Conservation (phyloP, 495 filamentous ascomycete genomes). For the Daldinia concentrica region DNA sequence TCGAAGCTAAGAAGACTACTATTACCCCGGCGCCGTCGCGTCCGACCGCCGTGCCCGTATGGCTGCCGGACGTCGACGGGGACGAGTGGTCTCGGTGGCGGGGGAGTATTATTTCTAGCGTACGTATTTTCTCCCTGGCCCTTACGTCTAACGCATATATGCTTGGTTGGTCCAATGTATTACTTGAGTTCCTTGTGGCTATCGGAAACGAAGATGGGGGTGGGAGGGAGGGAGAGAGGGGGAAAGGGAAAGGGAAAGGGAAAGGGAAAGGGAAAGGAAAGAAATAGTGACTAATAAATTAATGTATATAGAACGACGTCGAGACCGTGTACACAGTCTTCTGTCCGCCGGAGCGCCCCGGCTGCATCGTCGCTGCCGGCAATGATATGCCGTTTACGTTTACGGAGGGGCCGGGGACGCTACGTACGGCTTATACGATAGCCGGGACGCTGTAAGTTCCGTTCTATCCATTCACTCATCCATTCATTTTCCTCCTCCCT, state of each 20-base stretch:
- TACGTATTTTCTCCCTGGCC: no score
- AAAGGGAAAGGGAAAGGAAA: neutral
- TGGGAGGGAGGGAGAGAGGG: no score
- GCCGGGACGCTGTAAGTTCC: conserved; percentile 45
- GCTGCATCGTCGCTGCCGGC: neutral
- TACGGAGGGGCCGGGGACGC: conserved; percentile 48
- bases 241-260: neutral
- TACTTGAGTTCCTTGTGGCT: neutral
- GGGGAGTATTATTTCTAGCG: conserved; percentile 51
- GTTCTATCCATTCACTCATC: no score
- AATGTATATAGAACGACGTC: conserved; percentile 36
- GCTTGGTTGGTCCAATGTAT: neutral
- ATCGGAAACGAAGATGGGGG: neutral
- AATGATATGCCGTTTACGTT: conserved; percentile 48
- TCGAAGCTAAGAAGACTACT: neutral
- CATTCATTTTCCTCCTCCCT: neutral
- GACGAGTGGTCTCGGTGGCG: conserved; percentile 47
- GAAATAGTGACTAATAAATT: neutral
- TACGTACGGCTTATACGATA: conserved; percentile 42
- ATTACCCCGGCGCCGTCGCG: conserved; percentile 10
- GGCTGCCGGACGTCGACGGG: conserved; percentile 45
- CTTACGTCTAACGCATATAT: no score
- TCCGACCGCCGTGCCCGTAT: conserved; percentile 49
- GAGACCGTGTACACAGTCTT: conserved; percentile 54
- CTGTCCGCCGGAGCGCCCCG: conserved; percentile 46